phyloP scores from a whole-genome alignment of 176 grass and related monocot species.

The Musa itinerans region DNA sequence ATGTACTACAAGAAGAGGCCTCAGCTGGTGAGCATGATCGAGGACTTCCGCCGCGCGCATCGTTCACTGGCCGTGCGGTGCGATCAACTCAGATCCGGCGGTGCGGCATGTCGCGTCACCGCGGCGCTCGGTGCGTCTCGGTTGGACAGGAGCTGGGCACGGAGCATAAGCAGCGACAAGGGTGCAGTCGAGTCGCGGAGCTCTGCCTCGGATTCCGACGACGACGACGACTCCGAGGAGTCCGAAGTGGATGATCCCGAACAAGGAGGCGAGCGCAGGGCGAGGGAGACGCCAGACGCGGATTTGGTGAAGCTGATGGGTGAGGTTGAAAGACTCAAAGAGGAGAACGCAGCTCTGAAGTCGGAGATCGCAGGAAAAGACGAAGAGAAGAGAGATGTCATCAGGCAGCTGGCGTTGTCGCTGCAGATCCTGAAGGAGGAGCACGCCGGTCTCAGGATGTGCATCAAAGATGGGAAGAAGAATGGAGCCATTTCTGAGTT shows the following conservation, averaged over 20 bases:
- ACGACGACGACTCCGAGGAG: conserved; percentile 42
- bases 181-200: conserved; percentile 2
- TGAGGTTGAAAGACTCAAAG: conserved; percentile 27
- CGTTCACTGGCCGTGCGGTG: conserved; percentile 54
- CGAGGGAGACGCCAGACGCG: background rate
- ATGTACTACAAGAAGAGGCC: conserved; percentile 86
- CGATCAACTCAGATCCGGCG: conserved; percentile 45
- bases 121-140: conserved; percentile 3
- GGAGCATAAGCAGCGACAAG: background rate
- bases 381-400: conserved; percentile 86
- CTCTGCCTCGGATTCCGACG: conserved; percentile 37
- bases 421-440: conserved; percentile 51
- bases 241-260: conserved; percentile 72
- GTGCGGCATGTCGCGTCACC: conserved; percentile 21
- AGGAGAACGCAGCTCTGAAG: conserved; percentile 30
- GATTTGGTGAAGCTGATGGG: conserved; percentile 22
- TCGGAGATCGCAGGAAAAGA: conserved; percentile 49
- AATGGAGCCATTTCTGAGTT: conserved; percentile 29
- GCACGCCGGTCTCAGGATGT: conserved; percentile 38
- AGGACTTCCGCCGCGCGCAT: conserved; percentile 56
- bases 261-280: conserved; percentile 10
- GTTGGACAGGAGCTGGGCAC: conserved; percentile 26
- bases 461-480: conserved; percentile 24
- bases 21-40: conserved; percentile 56
- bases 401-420: conserved; percentile 58